Base-by-base conservation (phyloP, 805 yeast genomes). In the Wickerhamiella allomyrinae region DNA sequence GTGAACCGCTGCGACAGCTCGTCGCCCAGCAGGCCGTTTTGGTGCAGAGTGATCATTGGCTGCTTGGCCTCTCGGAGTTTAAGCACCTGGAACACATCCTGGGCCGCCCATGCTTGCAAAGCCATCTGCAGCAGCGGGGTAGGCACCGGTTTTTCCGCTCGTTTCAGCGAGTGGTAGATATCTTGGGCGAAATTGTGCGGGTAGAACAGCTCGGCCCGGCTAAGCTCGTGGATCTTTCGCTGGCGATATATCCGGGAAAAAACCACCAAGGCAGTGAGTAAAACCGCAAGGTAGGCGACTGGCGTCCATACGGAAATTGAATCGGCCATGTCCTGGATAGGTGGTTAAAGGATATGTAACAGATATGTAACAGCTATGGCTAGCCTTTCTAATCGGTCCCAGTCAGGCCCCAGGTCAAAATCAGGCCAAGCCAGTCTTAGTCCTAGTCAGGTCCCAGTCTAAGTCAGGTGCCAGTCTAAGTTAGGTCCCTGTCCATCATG, bases 1-100 rank as follows among this genome's bases (percentile, higher is more conserved):
- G 76, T 77, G 60, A 73, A 86, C 52, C 91, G 77, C 58, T 81
- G 79, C 70, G 74, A 80, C 27, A 83, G 66, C 41, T 82, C 94
- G 54, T 91, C 97, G 25, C 96, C 96, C 47, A 91, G 77, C 14
- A 86, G 76, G 0, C 97, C 97, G 41, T 74, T 75, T 56, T 87
- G 89, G 58, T 86, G 87, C 46, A 91, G 66, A 42, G 72, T 67
- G 40, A 71, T 74, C 54, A 85, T 72, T 43, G 70, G 74, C 5
- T 78, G 77, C 59, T 81, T 81, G 47, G 73, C 68, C 57, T 89
- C 96, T 57, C 81, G 79, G 57, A 86, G 65, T 55, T 82, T 80
- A 60, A 89, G 69, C 46, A 91, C 69, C 55, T 95, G 73, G 60
- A 93, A 76, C 43, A 91, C 68, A 9, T 86, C 81, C 62, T 89